phyloP scores from a whole-genome alignment of 768 basidiomycete species.

The Rhizopogon rudus region DNA sequence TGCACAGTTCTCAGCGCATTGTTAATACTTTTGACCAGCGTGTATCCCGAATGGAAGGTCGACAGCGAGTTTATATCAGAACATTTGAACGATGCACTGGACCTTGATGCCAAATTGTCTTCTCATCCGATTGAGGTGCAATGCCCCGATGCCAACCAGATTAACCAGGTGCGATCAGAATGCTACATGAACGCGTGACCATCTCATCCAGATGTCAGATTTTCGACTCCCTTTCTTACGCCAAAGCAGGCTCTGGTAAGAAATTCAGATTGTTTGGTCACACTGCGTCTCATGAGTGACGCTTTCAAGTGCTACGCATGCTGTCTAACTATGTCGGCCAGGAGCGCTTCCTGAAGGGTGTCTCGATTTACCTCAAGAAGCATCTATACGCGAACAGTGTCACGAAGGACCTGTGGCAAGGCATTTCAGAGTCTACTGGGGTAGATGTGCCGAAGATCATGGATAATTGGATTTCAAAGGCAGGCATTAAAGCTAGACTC shows the following conservation, averaged over 20 bases:
- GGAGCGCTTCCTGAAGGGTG: conserved; percentile 81
- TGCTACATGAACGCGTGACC: not conserved
- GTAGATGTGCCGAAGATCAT: conserved; percentile 75
- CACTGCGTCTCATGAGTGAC: not conserved
- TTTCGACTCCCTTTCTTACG: conserved; percentile 85
- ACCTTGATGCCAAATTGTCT: conserved; percentile 78
- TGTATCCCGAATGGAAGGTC: conserved; percentile 85
- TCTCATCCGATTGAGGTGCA: conserved; percentile 94
- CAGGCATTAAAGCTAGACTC: conserved; percentile 13
- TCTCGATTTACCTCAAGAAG: conserved; percentile 88
- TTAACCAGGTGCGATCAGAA: conserved; percentile 52
- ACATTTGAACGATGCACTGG: conserved; percentile 72
- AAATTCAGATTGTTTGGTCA: not conserved
- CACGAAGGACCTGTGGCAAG: conserved; percentile 85
- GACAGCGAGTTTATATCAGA: conserved; percentile 76
- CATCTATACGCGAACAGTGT: conserved; percentile 82
- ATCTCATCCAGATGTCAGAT: conserved; percentile 43
- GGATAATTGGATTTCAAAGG: conserved; percentile 89
- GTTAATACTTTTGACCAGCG: conserved; percentile 1
- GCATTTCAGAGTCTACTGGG: conserved; percentile 71
- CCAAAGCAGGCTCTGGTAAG: conserved; percentile 74
- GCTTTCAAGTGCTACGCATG: conserved; percentile 79
- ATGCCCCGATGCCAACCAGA: conserved; percentile 80
- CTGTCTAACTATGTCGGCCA: conserved; percentile 84
- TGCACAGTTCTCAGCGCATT: not conserved